Percentiles rank a stretch among this genome's conserved stretches.
These are phyloP conservation scores for Sporothrix protearum DNA, from an alignment of 2,329 filamentous ascomycete genomes.

Conservation along the genomic window DNA sequence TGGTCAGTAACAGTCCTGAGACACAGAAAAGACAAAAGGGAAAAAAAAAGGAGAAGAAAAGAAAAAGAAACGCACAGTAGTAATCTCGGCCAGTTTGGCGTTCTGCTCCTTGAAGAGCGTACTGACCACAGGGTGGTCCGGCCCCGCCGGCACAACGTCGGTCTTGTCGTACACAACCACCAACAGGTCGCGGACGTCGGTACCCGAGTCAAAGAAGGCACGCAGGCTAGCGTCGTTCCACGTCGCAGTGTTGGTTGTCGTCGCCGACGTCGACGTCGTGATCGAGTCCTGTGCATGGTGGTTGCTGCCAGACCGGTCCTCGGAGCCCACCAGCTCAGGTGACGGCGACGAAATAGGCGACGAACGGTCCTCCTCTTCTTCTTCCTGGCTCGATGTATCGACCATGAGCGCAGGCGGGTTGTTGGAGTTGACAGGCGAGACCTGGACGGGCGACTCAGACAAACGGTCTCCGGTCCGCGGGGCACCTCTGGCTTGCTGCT, in stretches of 20 bases:
- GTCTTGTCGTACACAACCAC: slow-evolving; percentile 90
- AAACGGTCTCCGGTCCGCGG: slow-evolving; percentile 45
- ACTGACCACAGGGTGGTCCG: slow-evolving; percentile 80
- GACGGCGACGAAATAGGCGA: slow-evolving; percentile 63
- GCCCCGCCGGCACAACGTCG: slow-evolving; percentile 70
- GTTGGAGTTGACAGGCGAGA: slow-evolving; percentile 53
- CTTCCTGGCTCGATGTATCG: slow-evolving; percentile 68
- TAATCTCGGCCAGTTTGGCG: slow-evolving; percentile 80
- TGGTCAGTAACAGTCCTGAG: slow-evolving; percentile 26
- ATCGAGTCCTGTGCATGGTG: slow-evolving; percentile 47
- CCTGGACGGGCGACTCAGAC: slow-evolving; percentile 65
- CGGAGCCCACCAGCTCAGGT: slow-evolving; percentile 54
- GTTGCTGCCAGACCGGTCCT: slow-evolving; percentile 40
- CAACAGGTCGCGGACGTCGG: slow-evolving; percentile 84
- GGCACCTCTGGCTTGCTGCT: slow-evolving; percentile 32
- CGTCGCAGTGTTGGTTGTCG: slow-evolving; percentile 44
- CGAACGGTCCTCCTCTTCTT: slow-evolving; percentile 50
- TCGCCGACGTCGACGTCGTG: slow-evolving; percentile 54
- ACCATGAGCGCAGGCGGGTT: slow-evolving; percentile 64
- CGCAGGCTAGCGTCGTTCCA: slow-evolving; percentile 88
- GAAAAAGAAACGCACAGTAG: slow-evolving; percentile 50
- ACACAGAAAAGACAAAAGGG: background rate
- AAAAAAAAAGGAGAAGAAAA: background rate
- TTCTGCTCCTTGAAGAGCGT: slow-evolving; percentile 84
- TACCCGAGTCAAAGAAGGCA: slow-evolving; percentile 85